Percentiles rank a stretch among this genome's conserved stretches.
phyloP scores from a whole-genome alignment of 208 protist species.

The Leishmania tarentolae region DNA sequence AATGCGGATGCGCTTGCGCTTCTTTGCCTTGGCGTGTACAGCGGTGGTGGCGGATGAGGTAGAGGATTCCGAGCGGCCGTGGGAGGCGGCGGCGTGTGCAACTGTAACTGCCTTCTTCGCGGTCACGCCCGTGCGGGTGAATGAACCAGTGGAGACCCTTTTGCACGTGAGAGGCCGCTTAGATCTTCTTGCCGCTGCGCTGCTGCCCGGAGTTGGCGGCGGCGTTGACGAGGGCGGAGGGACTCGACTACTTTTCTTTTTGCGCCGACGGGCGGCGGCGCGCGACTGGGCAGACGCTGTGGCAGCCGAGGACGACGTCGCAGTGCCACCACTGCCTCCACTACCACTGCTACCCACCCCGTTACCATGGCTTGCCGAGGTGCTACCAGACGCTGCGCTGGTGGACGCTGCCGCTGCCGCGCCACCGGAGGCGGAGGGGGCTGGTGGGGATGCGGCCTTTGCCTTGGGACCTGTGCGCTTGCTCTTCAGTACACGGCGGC shows the following conservation, averaged over 20 bases:
- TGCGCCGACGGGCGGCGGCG: conserved; percentile 11
- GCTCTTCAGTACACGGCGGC: conserved; percentile 18
- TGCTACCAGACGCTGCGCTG: conserved; percentile 1
- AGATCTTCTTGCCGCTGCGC: not conserved
- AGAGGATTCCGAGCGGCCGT: not conserved
- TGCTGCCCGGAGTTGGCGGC: not conserved
- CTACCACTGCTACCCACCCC: not conserved
- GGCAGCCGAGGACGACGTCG: not conserved
- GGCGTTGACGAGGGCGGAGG: not conserved
- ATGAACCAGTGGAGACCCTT: not conserved
- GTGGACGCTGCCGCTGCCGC: not conserved
- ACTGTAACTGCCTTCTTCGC: not conserved
- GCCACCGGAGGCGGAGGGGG: not conserved
- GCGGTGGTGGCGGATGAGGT: not conserved
- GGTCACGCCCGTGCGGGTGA: not conserved
- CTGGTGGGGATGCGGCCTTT: conserved; percentile 5
- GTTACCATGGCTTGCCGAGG: not conserved
- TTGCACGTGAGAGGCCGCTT: conserved; percentile 1
- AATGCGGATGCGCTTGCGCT: conserved; percentile 52
- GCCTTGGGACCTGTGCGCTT: conserved; percentile 4
- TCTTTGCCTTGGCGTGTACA: conserved; percentile 19
- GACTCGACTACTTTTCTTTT: conserved; percentile 8
- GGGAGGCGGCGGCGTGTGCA: not conserved
- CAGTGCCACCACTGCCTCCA: not conserved
- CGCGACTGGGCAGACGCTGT: conserved; percentile 8